Evolutionary conservation across 352 stramenopile species (phyloP).

Genomic region (Globisporangium ultimum): DNA sequence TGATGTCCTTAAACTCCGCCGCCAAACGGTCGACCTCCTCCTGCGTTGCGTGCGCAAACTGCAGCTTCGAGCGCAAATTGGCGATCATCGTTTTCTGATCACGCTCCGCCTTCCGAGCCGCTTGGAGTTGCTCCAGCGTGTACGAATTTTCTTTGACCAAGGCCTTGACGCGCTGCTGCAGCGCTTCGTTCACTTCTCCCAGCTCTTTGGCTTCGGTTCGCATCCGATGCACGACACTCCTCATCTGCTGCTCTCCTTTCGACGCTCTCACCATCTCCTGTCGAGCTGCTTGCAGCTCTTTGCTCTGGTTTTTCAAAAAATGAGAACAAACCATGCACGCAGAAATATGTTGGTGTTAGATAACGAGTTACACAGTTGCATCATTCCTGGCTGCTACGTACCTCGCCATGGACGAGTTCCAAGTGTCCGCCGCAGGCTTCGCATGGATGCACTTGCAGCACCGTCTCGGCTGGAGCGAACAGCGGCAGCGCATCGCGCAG

Average conservation of each 20-base stretch:
- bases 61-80: conserved; percentile 64
- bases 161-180: conserved; percentile 76
- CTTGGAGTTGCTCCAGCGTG: conserved; percentile 72
- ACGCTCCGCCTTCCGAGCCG: conserved; percentile 61
- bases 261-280: conserved; percentile 58
- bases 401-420: conserved; percentile 78
- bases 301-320: conserved; percentile 31
- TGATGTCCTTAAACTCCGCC: conserved; percentile 60
- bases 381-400: conserved; percentile 11
- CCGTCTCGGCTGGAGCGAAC: conserved; percentile 70
- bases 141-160: conserved; percentile 76
- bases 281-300: conserved; percentile 58
- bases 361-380: neutral
- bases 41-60: conserved; percentile 57
- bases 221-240: conserved; percentile 55
- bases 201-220: conserved; percentile 66
- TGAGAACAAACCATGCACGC: no score
- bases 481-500: conserved; percentile 60
- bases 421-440: conserved; percentile 66
- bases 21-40: conserved; percentile 61
- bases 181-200: conserved; percentile 66
- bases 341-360: no score
- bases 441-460: conserved; percentile 72
- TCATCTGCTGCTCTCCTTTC: conserved; percentile 78
- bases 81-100: conserved; percentile 69